These are phyloP conservation scores for Phytophthora cactorum DNA, from an alignment of 352 stramenopile species.

Conservation along the genomic window DNA sequence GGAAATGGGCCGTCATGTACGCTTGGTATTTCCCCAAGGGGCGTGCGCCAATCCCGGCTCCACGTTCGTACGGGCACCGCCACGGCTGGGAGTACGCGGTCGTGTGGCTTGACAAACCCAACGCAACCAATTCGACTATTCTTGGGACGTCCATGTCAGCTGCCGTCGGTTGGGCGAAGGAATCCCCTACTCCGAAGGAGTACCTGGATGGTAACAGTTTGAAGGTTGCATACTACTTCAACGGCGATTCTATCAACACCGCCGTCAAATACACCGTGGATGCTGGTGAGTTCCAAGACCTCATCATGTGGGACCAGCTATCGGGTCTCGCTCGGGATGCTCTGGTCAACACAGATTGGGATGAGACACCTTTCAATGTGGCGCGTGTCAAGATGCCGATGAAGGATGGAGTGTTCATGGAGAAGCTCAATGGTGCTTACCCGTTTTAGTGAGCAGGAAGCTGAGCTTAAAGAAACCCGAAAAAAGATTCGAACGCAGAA, in stretches of 20 bases:
- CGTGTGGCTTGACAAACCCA: conserved; percentile 42
- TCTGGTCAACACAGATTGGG: conserved; percentile 35
- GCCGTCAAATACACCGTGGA: conserved; percentile 24
- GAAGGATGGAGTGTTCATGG: conserved; percentile 38
- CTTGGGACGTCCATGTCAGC: conserved; percentile 22
- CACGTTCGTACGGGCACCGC: conserved; percentile 34
- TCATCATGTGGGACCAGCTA: conserved; percentile 37
- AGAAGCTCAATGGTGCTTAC: conserved; percentile 25
- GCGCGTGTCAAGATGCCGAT: conserved; percentile 33
- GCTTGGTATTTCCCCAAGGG: conserved; percentile 24
- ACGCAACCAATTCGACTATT: conserved; percentile 21
- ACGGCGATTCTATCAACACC: conserved; percentile 28
- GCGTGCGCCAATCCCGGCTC: conserved; percentile 12
- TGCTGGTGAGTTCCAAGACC: conserved; percentile 13
- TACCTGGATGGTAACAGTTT: conserved; percentile 28
- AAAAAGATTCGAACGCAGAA: no score
- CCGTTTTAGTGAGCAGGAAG: conserved; percentile 10
- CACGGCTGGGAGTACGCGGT: conserved; percentile 52
- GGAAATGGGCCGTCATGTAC: conserved; percentile 24
- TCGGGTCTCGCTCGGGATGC: conserved; percentile 20
- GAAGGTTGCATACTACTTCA: conserved; percentile 39
- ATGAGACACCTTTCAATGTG: conserved; percentile 20
- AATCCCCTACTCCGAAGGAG: conserved; percentile 18
- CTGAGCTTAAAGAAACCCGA: no score
- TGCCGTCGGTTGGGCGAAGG: conserved; percentile 30